phyloP scores from a whole-genome alignment of 2,329 filamentous ascomycete genomes.

The Amauroascus verrucosus region DNA sequence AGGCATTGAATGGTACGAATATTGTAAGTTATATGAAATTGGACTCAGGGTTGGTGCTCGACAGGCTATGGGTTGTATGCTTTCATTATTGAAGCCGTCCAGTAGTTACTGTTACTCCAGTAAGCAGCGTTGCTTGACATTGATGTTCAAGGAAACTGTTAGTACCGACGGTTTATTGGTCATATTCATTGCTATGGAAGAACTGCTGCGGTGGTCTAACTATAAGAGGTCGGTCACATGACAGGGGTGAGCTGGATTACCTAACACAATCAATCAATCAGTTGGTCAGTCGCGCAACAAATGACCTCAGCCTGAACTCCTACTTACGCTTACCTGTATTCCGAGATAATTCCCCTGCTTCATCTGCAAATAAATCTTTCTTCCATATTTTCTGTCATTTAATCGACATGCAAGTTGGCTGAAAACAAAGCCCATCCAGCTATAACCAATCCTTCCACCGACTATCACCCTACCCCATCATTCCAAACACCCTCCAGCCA shows the following conservation, averaged over 20 bases:
- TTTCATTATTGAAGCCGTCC: conserved; percentile 9
- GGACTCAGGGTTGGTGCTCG: conserved; percentile 7
- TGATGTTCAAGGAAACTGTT: too few relatives aligned
- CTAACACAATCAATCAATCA: too few relatives aligned
- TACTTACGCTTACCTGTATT: background rate
- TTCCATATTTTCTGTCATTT: background rate
- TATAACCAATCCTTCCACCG: background rate
- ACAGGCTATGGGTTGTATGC: background rate
- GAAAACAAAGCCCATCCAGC: background rate
- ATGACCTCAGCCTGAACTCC: too few relatives aligned
- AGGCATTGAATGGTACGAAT: too few relatives aligned
- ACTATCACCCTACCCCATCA: background rate
- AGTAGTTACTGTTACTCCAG: conserved; percentile 3
- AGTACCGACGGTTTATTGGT: too few relatives aligned
- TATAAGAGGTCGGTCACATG: too few relatives aligned
- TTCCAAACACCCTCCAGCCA: conserved; percentile 17
- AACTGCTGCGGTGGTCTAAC: too few relatives aligned
- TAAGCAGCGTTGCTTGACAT: conserved; percentile 1
- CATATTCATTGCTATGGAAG: too few relatives aligned
- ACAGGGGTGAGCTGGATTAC: too few relatives aligned
- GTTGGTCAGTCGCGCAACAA: too few relatives aligned
- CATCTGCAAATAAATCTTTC: background rate
- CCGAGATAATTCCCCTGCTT: background rate
- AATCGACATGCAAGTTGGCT: background rate
- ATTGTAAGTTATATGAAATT: too few relatives aligned